These are phyloP conservation scores for Diaporthe capsici DNA, from an alignment of 2,329 filamentous ascomycete species.

Conservation along the genomic window DNA sequence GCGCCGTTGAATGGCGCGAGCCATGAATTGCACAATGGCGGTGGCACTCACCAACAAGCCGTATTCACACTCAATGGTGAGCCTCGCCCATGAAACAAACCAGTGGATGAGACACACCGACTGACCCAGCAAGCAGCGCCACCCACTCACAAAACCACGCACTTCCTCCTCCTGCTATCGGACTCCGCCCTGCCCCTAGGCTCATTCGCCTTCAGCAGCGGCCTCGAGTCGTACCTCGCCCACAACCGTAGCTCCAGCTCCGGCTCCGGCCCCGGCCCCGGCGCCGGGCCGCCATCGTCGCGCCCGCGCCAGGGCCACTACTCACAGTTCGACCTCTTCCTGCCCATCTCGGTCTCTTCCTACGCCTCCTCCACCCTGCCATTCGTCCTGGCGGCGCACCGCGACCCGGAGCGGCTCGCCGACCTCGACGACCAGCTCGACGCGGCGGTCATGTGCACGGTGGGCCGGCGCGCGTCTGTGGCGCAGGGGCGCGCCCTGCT, in stretches of 20 bases:
- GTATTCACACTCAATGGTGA: neutral
- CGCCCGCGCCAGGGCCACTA: constrained; percentile 41
- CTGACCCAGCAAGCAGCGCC: constrained; percentile 37
- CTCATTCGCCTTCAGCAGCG: constrained; percentile 89
- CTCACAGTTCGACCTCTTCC: constrained; percentile 74
- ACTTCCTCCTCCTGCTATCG: constrained; percentile 82
- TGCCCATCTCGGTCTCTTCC: constrained; percentile 78
- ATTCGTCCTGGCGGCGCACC: constrained; percentile 79
- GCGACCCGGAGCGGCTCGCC: constrained; percentile 64
- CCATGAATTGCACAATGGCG: constrained; percentile 44
- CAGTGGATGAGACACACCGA: neutral
- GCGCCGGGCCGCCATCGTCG: neutral
- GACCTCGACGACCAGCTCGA: constrained; percentile 82
- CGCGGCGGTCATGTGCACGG: constrained; percentile 83
- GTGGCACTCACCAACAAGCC: constrained; percentile 43
- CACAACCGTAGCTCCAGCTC: constrained; percentile 63
- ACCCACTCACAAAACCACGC: constrained; percentile 55
- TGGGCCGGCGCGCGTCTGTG: constrained; percentile 80
- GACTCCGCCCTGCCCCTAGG: constrained; percentile 87
- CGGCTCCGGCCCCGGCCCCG: neutral
- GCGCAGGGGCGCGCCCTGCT: constrained; percentile 83
- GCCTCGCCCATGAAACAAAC: neutral
- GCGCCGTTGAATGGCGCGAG: constrained; percentile 43
- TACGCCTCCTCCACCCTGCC: constrained; percentile 81
- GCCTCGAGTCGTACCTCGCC: constrained; percentile 85